phyloP scores from a whole-genome alignment of 371 early-diverging fungal genomes.

The Cokeromyces recurvatus region DNA sequence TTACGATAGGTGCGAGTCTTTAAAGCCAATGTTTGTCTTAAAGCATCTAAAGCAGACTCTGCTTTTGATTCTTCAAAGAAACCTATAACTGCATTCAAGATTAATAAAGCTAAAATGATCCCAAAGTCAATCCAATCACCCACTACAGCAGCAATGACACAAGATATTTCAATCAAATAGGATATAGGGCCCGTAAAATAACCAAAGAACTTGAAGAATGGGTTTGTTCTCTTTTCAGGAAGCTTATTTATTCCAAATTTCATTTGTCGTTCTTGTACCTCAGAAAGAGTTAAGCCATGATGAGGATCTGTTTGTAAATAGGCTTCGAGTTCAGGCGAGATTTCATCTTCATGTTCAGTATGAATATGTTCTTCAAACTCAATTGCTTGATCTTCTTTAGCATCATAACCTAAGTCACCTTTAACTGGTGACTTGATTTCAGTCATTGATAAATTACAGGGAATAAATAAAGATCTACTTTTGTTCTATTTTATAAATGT shows the following conservation, averaged over 20 bases:
- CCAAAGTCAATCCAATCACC: constrained; percentile 77
- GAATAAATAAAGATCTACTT: no score
- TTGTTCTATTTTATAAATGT: no score
- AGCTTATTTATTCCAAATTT: constrained; percentile 67
- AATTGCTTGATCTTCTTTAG: constrained; percentile 15
- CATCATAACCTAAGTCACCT: no score
- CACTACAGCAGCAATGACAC: constrained; percentile 62
- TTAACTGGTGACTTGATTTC: no score
- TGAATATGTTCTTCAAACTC: constrained; percentile 29
- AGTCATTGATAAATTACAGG: no score
- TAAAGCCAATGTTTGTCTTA: constrained; percentile 80
- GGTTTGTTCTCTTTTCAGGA: constrained; percentile 77
- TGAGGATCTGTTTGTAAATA: constrained; percentile 62
- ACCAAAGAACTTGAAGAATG: constrained; percentile 78
- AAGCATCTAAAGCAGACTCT: constrained; percentile 70
- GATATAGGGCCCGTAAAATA: constrained; percentile 88
- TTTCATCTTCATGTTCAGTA: constrained; percentile 50
- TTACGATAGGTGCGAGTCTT: constrained; percentile 73
- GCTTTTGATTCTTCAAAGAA: constrained; percentile 79
- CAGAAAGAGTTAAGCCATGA: constrained; percentile 51
- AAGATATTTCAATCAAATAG: constrained; percentile 74
- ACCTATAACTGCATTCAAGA: constrained; percentile 86
- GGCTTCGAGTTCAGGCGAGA: constrained; percentile 65
- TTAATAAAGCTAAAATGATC: constrained; percentile 71
- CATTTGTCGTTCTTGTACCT: constrained; percentile 53